These are phyloP conservation scores for Parastagonospora nodorum DNA, from an alignment of 2,329 filamentous ascomycete genomes.

Conservation along the genomic window DNA sequence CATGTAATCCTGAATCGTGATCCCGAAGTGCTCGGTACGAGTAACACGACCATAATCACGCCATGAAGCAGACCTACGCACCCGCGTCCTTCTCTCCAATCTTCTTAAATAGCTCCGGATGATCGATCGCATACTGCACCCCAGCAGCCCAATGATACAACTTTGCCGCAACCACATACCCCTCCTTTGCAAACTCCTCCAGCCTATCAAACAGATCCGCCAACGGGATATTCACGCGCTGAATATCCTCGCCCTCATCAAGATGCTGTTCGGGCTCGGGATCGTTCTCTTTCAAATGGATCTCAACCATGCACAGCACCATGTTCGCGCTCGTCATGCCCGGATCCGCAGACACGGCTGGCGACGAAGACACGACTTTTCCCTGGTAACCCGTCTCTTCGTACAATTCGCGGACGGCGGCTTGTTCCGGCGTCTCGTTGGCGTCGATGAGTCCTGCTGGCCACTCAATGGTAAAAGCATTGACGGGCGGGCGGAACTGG, in stretches of 20 bases:
- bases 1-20: no score
- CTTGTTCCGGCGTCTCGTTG: constrained; percentile 60
- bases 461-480: constrained; percentile 63
- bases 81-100: neutral
- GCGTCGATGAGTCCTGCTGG: constrained; percentile 56
- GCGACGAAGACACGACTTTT: constrained; percentile 22
- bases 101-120: constrained; percentile 27
- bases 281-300: constrained; percentile 24
- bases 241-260: constrained; percentile 36
- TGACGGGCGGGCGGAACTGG: constrained; percentile 64
- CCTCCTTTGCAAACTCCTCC: constrained; percentile 28
- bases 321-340: constrained; percentile 35
- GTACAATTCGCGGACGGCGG: constrained; percentile 63
- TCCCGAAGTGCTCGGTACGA: no score
- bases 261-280: constrained; percentile 32
- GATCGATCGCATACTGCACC: constrained; percentile 30
- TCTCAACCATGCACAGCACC: constrained; percentile 31
- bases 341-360: constrained; percentile 30
- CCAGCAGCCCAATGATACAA: constrained; percentile 37
- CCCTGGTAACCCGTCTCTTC: constrained; percentile 68
- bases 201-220: constrained; percentile 26
- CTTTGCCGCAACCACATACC: constrained; percentile 34
- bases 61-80: no score
- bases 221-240: constrained; percentile 31
- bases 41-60: no score